Percentiles rank a stretch among this genome's conserved stretches.
Conservation (phyloP, 2,329 filamentous ascomycete genomes). For the Colletotrichum sp. region DNA sequence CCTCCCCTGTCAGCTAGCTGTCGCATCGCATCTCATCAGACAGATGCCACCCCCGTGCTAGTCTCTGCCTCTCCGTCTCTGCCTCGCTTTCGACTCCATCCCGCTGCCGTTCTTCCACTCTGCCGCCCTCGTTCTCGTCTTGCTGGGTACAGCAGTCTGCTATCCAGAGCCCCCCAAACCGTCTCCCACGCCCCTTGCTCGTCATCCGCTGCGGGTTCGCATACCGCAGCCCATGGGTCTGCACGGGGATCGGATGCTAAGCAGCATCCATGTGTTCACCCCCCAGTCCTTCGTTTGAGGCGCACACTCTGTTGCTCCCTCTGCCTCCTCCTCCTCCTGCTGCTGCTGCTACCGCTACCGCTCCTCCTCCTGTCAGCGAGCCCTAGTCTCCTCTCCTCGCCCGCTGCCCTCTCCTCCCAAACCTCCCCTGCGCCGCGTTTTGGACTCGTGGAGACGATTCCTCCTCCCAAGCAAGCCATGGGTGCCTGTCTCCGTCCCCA, state of each 20-base stretch:
- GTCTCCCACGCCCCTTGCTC: not conserved
- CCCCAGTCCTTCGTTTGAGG: conserved; percentile 3
- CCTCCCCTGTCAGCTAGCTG: not conserved
- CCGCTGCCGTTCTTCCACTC: not conserved
- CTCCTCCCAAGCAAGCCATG: conserved; percentile 21
- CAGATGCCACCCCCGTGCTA: not conserved
- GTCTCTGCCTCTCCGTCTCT: not conserved
- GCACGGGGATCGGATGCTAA: conserved; percentile 15
- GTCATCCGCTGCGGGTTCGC: not conserved
- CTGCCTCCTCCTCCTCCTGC: not conserved
- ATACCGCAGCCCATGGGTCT: not conserved
- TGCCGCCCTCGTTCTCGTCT: not conserved
- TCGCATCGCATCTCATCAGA: conserved; percentile 7
- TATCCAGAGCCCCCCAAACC: not conserved
- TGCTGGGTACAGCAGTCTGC: not conserved
- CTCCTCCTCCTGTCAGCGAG: conserved; percentile 27
- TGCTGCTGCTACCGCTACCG: not conserved
- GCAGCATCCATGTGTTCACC: not conserved
- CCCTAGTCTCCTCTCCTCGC: conserved; percentile 27
- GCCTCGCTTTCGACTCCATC: not conserved
- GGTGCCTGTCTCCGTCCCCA: conserved; percentile 24
- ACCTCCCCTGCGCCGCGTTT: conserved; percentile 42
- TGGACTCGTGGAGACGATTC: conserved; percentile 42
- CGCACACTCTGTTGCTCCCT: not conserved
- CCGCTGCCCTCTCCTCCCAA: conserved; percentile 17